phyloP scores from a whole-genome alignment of 2,329 filamentous ascomycete species.

The Xylaria sp. region DNA sequence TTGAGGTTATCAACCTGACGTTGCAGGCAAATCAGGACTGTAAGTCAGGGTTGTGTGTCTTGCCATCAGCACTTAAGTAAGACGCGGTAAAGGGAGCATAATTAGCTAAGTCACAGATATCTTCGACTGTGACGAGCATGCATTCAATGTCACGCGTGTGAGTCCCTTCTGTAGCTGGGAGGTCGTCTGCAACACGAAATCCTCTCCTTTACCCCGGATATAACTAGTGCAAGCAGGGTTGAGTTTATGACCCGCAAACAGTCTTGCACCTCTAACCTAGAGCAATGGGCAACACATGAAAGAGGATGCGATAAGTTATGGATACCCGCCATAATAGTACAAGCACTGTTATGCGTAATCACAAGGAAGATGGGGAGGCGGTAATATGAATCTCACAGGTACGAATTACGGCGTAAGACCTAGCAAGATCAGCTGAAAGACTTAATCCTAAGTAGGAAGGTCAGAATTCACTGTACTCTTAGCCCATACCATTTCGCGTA shows the following conservation, averaged over 20 bases:
- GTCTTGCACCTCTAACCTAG: too few species aligned
- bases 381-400: background rate
- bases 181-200: background rate
- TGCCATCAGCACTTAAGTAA: constrained; percentile 12
- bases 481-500: background rate
- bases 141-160: background rate
- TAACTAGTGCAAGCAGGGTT: too few species aligned
- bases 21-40: constrained; percentile 36
- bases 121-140: background rate
- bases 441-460: constrained; percentile 35
- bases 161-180: background rate
- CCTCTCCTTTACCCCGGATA: too few species aligned
- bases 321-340: background rate
- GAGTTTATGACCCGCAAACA: too few species aligned
- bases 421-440: constrained; percentile 20
- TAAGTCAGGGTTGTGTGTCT: constrained; percentile 30
- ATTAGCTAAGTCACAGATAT: background rate
- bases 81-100: too few species aligned
- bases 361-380: background rate
- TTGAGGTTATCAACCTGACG: constrained; percentile 40
- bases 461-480: background rate
- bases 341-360: background rate
- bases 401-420: constrained; percentile 21
- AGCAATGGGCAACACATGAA: too few species aligned
- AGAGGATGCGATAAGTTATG: too few species aligned